phyloP scores from a whole-genome alignment of 345 rosid genomes.

The Carallia brachiata region DNA sequence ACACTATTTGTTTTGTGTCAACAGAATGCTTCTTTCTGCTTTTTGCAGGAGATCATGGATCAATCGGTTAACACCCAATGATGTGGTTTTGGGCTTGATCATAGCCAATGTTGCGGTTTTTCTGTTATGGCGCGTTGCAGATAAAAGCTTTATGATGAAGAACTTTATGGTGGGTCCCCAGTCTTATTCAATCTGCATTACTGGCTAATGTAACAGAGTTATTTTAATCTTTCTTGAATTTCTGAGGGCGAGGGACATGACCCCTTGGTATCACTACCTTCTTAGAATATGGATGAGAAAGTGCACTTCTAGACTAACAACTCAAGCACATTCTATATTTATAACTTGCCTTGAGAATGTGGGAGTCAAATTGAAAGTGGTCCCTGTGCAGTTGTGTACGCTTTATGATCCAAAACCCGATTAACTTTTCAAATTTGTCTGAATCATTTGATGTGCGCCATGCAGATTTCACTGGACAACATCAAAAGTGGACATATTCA shows the following conservation, averaged over 20 bases:
- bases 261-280: background rate
- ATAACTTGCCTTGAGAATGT: constrained; percentile 1
- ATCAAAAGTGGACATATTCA: constrained; percentile 61
- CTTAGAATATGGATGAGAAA: background rate
- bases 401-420: background rate
- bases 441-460: constrained; percentile 26
- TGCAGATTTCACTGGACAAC: constrained; percentile 82
- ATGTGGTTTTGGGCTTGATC: constrained; percentile 64
- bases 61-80: constrained; percentile 31
- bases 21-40: constrained; percentile 24
- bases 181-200: constrained; percentile 1
- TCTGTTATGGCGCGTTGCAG: constrained; percentile 62
- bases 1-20: background rate
- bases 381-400: too few species aligned
- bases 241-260: background rate
- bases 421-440: constrained; percentile 9
- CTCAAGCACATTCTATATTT: background rate
- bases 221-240: constrained; percentile 9
- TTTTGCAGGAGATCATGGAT: constrained; percentile 68
- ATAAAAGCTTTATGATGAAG: constrained; percentile 55
- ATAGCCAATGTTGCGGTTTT: constrained; percentile 67
- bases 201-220: background rate
- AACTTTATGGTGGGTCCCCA: constrained; percentile 74
- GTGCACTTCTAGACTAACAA: background rate
- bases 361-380: background rate